These are phyloP conservation scores for Rhynchospora breviuscula DNA, from an alignment of 176 grass and related monocot species.

Conservation along the genomic window DNA sequence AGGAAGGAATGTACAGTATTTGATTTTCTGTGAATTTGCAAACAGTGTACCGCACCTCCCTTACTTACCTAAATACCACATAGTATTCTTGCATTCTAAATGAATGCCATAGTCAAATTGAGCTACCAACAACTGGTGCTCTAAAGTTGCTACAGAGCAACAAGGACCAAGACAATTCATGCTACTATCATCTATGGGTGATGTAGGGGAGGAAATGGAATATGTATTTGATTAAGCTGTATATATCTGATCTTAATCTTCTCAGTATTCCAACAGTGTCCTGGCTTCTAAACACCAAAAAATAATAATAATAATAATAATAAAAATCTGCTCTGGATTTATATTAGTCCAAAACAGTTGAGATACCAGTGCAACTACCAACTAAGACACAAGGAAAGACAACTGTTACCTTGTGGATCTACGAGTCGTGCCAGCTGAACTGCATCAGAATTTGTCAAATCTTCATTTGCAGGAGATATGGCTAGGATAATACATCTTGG, in stretches of 20 bases:
- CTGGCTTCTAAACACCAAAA: conserved; percentile 1
- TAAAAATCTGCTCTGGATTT: conserved; percentile 19
- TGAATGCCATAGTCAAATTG: neutral
- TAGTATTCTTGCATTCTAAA: neutral
- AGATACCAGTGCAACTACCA: neutral
- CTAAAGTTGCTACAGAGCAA: neutral
- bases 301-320: neutral
- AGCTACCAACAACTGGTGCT: neutral
- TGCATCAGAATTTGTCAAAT: conserved; percentile 90
- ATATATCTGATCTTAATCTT: neutral
- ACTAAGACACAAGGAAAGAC: neutral
- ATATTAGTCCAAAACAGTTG: neutral
- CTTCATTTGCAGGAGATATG: conserved; percentile 85
- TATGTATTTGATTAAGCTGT: neutral
- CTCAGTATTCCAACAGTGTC: neutral
- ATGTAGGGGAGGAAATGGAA: neutral
- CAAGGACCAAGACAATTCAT: neutral
- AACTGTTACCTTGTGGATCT: conserved; percentile 72
- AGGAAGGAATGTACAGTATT: neutral
- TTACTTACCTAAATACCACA: neutral
- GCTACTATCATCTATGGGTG: neutral
- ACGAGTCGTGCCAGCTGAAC: conserved; percentile 87
- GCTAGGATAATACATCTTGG: conserved; percentile 91
- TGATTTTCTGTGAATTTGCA: conserved; percentile 14
- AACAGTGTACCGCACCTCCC: neutral